Evolutionary conservation across 2,329 filamentous ascomycete species (phyloP), one percentile per base, ranked within the genome.

Genomic region (Alternaria sp.): DNA sequence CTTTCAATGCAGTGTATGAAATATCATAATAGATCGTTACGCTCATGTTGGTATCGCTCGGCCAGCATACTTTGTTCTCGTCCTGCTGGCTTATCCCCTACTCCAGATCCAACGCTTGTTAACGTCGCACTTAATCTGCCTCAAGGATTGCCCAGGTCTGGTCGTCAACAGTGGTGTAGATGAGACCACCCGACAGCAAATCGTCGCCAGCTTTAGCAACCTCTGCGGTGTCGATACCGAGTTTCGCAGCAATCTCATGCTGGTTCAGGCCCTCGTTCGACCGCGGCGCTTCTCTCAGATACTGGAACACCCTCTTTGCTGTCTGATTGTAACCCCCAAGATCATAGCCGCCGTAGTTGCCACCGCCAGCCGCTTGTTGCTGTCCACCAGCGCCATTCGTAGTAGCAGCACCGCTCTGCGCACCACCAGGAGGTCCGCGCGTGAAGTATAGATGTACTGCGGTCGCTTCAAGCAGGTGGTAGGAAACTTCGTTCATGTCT

Each of bases 151-250:
- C 92, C 89, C 91, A 98, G 0, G 94, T 98, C 78, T 91, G 85
- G 72, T 98, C 94, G 78, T 98, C 93, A 56, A 96, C 85, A 9
- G 96, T 99, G 28, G 92, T 92, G 80, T 92, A 99, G 65, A 97
- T 91, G 68, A 92, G 74, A 29, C 93, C 92, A 54, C 86, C 80
- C 2, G 82, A 82, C 41, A 92, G 78, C 72, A 99, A 78, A 78
- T 98, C 93, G 69, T 97, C 92, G 9, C 90, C 87, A n/a, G 88
- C 93, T 51, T 84, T 86, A 67, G 88, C 81, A 13, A 95, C 90
- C 44, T 96, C 91, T 26, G 83, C 83, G 29, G 88, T 79, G 8
- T 89, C 83, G 79, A 97, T 79, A 7, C 85, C 83, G 17, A 89
- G 82, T 58, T 85, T 83, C 46, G 83, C 82, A 10, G 90, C 88